Base-by-base conservation (phyloP, 495 filamentous ascomycete genomes). In the Aspergillus steynii region DNA sequence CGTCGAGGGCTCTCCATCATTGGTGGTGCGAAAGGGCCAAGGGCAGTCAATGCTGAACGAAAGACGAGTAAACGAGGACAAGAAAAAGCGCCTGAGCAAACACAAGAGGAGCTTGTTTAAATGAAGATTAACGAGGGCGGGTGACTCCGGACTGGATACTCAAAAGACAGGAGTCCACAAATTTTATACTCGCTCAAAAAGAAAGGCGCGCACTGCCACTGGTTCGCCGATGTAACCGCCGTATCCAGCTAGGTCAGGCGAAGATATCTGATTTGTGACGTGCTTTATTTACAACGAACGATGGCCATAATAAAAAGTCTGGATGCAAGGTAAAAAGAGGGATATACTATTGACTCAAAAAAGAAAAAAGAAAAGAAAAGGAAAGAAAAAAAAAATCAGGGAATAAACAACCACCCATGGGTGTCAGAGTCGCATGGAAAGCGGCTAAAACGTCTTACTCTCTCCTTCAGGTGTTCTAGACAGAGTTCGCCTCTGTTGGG, bases 1-100 rank as follows among this genome's bases (percentile, higher is more conserved):
- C 58, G 69, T 55, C 67, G 72, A 58, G 65, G 71, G 59, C 69
- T 73, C 27, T 71, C 70, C 68, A 77, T 73, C 15, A 53, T 72
- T 58, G 68, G 66, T 20, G 34, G 46, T 58, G 29, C 31, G 29
- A 53, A 47, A 42, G 29, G 31, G 1, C 27, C n/a, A 59, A 53
- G 53, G 59, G 45, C 53, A 59, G 54, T 50, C 31, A 60, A 47
- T 20, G 28, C 37, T 29, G 32, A 64, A 56, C 34, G 56, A 65
- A 50, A 50, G 45, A 48, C 52, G 61, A 45, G 34, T 49, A 58
- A 59, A 37, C 34, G 34, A 8, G 34, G 58, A 55, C 45, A 29
- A 53, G 54, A 49, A 46, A 48, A 25, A 55, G 20, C 34, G 42
- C 27, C 45, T 47, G 3, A 56, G 34, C 48, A 49, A 50, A 61